Evolutionary conservation across 2,329 filamentous ascomycete species (phyloP), one percentile per base, ranked within the genome.

Genomic region (Chaetomium globosum): DNA sequence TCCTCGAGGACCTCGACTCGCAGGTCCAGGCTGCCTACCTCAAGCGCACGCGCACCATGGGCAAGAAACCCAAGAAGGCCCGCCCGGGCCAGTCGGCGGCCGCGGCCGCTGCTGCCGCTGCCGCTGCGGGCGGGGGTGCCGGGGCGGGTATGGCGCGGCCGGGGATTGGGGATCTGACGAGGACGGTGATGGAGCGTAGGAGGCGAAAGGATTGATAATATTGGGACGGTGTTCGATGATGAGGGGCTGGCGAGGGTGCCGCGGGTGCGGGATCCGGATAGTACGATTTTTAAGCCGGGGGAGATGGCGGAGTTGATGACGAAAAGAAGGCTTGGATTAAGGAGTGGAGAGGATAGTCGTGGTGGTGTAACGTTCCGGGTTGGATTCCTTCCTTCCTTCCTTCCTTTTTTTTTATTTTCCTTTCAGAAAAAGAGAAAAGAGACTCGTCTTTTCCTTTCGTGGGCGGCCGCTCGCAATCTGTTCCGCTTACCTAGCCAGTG

Each of bases 11-110:
- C 76, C 87, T 99, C 26, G 95, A 99, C 80, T 88, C 89, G 51
- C 95, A 98, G 75, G 93, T 98, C 51, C 93, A 98, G 74, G 89
- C 92, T 59, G 94, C 95, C 3, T 99, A 98, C 74, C 87, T 96
- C 53, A 99, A 99, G 80, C 90, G 95, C 28, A 98, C 94, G 31
- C 88, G 95, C 55, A 97, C 92, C 0, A 89, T 98, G 79, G 92
- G 93, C 76, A 96, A 98, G 80, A 92, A 88, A 77, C 96, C 96
- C 77, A 97, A 96, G 80, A 89, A 93, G 64, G 94, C 96, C 75
- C 82, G 89, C 4, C 88, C 87, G 1, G 90, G 91, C 53, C 91
- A 90, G 61, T 64, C 73, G 61, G 69, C 69, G 57, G 60, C 64
- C 1, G 63, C 66, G 2, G 67, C 67, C 1, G 66, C 67, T 0